Percentiles rank a stretch among this genome's conserved stretches.
Evolutionary conservation across 2,329 filamentous ascomycete species (phyloP).

Genomic region (Exophiala alcalophila): DNA sequence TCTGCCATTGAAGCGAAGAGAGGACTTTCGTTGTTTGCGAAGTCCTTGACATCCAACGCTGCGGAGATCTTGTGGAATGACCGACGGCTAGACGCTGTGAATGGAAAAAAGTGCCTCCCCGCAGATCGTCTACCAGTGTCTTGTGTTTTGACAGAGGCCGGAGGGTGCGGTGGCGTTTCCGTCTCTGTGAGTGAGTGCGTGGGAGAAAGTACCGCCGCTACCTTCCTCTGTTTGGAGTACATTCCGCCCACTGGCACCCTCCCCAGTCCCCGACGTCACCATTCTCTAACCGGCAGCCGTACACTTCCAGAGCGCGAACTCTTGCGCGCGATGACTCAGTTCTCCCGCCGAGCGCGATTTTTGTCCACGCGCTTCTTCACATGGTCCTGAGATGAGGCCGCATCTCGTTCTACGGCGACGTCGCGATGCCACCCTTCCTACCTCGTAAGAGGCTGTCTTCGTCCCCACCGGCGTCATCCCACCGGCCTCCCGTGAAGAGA

Average conservation of each 20-base stretch:
- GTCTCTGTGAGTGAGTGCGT: no score
- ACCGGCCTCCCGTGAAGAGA: slow-evolving; percentile 31
- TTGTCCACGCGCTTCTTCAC: background rate
- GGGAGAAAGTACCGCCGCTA: no score
- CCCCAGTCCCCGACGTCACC: slow-evolving; percentile 26
- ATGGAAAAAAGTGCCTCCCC: no score
- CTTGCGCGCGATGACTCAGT: slow-evolving; percentile 3
- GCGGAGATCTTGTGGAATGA: no score
- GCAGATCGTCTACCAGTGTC: no score
- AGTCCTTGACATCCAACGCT: no score
- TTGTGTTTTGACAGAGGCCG: no score
- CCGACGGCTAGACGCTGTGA: no score
- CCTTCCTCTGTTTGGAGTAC: no score
- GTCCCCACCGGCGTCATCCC: slow-evolving; percentile 30
- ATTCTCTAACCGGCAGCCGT: slow-evolving; percentile 4
- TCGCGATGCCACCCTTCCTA: slow-evolving; percentile 46
- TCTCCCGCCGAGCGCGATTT: background rate
- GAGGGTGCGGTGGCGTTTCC: no score
- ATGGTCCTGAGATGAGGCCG: slow-evolving; percentile 6
- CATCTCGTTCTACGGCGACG: background rate
- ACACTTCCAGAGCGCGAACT: slow-evolving; percentile 1
- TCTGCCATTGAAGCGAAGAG: slow-evolving; percentile 18
- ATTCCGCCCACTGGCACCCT: slow-evolving; percentile 3
- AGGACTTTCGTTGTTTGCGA: no score
- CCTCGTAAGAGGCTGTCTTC: slow-evolving; percentile 43